Percentiles rank a stretch among this genome's conserved stretches.
These are phyloP conservation scores for Phyllosticta citribraziliensis DNA, from an alignment of 2,329 filamentous ascomycete species.

Conservation along the genomic window DNA sequence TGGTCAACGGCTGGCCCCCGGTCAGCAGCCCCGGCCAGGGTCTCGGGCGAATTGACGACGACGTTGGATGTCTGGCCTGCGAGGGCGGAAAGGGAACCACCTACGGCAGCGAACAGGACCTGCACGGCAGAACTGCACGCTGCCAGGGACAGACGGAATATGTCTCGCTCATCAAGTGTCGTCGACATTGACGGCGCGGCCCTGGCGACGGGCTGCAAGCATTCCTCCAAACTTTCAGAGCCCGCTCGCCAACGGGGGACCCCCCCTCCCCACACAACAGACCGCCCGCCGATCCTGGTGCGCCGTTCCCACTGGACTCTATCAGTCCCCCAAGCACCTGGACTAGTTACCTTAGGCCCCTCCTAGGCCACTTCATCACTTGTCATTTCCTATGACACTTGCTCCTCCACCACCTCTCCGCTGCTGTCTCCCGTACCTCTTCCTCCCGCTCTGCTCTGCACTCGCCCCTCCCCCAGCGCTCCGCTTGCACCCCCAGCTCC, in stretches of 20 bases:
- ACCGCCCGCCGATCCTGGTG: conserved; percentile 8
- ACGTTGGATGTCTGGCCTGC: not conserved
- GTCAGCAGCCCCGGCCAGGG: not conserved
- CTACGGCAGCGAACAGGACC: not conserved
- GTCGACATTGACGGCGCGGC: too few species aligned
- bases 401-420: conserved; percentile 15
- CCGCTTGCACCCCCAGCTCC: conserved; percentile 11
- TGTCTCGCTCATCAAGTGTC: too few species aligned
- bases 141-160: not conserved
- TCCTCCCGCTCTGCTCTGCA: not conserved
- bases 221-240: not conserved
- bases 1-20: not conserved
- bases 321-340: conserved; percentile 5
- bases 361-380: conserved; percentile 16
- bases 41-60: not conserved
- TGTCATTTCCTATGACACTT: conserved; percentile 13
- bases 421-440: not conserved
- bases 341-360: conserved; percentile 12
- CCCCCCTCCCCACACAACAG: conserved; percentile 1
- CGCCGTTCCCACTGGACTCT: not conserved
- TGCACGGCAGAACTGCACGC: not conserved
- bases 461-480: conserved; percentile 16
- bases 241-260: conserved; percentile 6
- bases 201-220: not conserved
- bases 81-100: not conserved